Conservation (phyloP, 768 basidiomycete genomes). For the Lactarius akahatsu region DNA sequence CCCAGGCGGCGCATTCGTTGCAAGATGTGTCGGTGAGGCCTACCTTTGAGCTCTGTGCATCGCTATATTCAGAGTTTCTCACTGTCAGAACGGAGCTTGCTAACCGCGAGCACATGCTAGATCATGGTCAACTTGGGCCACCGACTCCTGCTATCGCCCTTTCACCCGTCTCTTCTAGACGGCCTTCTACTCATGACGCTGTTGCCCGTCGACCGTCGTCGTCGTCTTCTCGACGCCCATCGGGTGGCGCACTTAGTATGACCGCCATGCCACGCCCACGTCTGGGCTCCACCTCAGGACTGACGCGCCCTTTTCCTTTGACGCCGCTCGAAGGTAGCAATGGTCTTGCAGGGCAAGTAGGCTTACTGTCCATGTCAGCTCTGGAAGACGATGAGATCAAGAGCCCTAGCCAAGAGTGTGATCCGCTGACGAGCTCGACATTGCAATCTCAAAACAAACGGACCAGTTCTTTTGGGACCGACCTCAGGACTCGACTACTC, state of each 20-base stretch:
- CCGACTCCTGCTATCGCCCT: conserved; percentile 52
- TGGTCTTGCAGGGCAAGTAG: conserved; percentile 21
- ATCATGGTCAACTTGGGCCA: conserved; percentile 78
- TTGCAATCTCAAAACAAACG: conserved; percentile 3
- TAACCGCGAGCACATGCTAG: conserved; percentile 89
- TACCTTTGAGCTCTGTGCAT: not conserved
- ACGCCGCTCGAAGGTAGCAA: conserved; percentile 19
- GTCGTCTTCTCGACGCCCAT: conserved; percentile 27
- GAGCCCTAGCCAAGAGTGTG: conserved; percentile 30
- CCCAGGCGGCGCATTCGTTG: conserved; percentile 75
- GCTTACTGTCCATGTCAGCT: conserved; percentile 30
- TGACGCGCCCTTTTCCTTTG: conserved; percentile 14
- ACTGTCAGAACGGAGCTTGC: conserved; percentile 72
- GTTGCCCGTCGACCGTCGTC: conserved; percentile 20
- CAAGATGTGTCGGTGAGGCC: conserved; percentile 79
- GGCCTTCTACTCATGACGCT: conserved; percentile 32
- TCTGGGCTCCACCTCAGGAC: conserved; percentile 21
- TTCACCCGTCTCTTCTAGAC: conserved; percentile 51
- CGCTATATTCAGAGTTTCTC: conserved; percentile 2
- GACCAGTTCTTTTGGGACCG: conserved; percentile 16
- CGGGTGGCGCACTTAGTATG: conserved; percentile 17
- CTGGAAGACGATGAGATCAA: conserved; percentile 35
- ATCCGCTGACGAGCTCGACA: conserved; percentile 4
- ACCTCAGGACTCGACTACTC: conserved; percentile 22
- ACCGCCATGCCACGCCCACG: conserved; percentile 16